Evolutionary conservation across 139 green algal genomes (phyloP), one percentile per base, ranked within the genome.

Genomic region (Dunaliella primolecta): DNA sequence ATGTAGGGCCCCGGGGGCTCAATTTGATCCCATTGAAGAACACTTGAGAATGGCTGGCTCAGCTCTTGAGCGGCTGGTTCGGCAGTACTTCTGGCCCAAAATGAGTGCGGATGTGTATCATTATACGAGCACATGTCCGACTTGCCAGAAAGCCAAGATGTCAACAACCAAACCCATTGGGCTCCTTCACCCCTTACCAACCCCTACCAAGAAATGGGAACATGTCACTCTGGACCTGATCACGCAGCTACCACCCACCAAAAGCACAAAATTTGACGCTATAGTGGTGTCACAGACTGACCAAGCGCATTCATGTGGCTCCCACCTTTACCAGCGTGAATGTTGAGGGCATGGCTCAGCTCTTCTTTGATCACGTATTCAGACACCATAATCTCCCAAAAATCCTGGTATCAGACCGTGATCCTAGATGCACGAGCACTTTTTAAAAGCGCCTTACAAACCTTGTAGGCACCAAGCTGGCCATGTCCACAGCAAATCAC

Each of bases 151-250:
- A n/a, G n/a, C n/a, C n/a, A n/a, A n/a, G n/a, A n/a, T n/a, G n/a
- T n/a, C n/a, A n/a, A n/a, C n/a, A n/a, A n/a, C n/a, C n/a, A 36
- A 38, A 29, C 78, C 78, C 2, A 29, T 29, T 36, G 93, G 93
- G 1, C 72, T 91, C 34, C 56, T 93, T 21, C 46, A 86, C 20
- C 89, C 92, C 31, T 46, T 94, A n/a, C 83, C 83, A 34, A 78
- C 90, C 2, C 91, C 90, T 30, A 23, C 29, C 0, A 15, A 79
- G 0, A 83, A 56, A 1, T 95, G 90, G 87, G 70, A 89, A 75
- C 46, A 78, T 21, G 72, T 93, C 0, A 88, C 81, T 27, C 89
- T 93, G 78, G 92, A 95, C 78, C 87, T 96, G 2, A 92, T 94
- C 30, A 90, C n/a, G n/a, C n/a, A n/a, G n/a, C n/a, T n/a, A 88